Percentiles rank a stretch among this genome's conserved stretches.
Evolutionary conservation across 805 yeast species (phyloP).

Genomic region (Candida caryicola): DNA sequence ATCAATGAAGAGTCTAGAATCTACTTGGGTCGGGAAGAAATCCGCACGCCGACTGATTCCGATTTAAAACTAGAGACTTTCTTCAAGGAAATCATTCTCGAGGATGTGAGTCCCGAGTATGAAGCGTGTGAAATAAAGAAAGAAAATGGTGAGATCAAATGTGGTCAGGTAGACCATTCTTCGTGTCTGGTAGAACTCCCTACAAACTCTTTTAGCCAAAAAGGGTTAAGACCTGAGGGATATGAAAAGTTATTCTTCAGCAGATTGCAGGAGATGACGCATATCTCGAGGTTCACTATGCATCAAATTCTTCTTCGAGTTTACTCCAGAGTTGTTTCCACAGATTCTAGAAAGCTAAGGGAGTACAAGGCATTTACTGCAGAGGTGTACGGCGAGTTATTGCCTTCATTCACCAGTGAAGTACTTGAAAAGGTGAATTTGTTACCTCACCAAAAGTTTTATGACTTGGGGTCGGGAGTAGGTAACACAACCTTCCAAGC

Average conservation of each 20-base stretch:
- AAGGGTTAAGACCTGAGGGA: slow-evolving; percentile 17
- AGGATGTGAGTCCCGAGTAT: slow-evolving; percentile 13
- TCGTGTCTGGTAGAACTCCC: slow-evolving; percentile 1
- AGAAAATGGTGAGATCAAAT: neutral
- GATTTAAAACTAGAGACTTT: slow-evolving; percentile 21
- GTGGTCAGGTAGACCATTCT: neutral
- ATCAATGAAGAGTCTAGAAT: slow-evolving; percentile 23
- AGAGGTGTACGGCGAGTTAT: slow-evolving; percentile 85
- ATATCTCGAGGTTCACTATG: slow-evolving; percentile 33
- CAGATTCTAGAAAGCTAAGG: slow-evolving; percentile 60
- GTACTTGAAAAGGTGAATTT: slow-evolving; percentile 60
- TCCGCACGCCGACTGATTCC: slow-evolving; percentile 12
- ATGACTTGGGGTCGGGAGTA: slow-evolving; percentile 92
- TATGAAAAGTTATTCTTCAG: slow-evolving; percentile 20
- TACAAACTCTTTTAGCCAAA: neutral
- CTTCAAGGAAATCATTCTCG: slow-evolving; percentile 14
- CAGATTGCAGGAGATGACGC: slow-evolving; percentile 17
- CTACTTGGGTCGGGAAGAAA: slow-evolving; percentile 15
- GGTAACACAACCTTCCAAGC: slow-evolving; percentile 91
- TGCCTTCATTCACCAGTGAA: slow-evolving; percentile 72
- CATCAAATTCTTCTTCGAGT: slow-evolving; percentile 72
- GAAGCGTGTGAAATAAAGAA: slow-evolving; percentile 1
- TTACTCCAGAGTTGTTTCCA: slow-evolving; percentile 77
- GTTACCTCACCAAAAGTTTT: slow-evolving; percentile 53
- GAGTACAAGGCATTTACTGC: slow-evolving; percentile 84